Base-by-base conservation (phyloP, 2,329 filamentous ascomycete species). In the Colletotrichum sp. region DNA sequence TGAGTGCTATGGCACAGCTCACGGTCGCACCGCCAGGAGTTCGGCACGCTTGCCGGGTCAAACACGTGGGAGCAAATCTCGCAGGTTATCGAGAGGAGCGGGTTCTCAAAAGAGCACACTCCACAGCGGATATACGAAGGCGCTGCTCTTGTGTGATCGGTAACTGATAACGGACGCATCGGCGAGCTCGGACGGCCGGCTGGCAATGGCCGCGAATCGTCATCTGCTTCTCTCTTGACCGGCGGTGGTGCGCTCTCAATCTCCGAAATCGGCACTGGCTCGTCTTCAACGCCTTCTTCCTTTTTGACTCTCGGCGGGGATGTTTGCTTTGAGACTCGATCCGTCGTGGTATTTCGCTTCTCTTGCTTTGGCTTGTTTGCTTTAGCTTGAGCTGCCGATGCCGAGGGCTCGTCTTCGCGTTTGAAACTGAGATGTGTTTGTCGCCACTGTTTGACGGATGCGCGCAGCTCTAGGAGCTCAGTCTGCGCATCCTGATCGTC, bases 61-160 rank as follows among this genome's bases (percentile, higher is more conserved):
- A 96, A 84, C 2, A 96, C 94, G 77, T 96, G 91, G 28, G 92
- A 89, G 82, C 95, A 97, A 69, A 93, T 89, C 9, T 83, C 84
- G 82, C 95, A 97, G 5, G 90, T 94, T 3, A 91, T 83, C 9
- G 90, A 85, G 10, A 81, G 79, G 1, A 80, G 63, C 7, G 88
- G 84, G 80, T 95, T 96, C 66, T 86, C 84, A 66, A 94, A 90
- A 0, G 94, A 95, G 83, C 95, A 97, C 70, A 94, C 86, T 1
- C 88, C 85, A 80, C 94, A 94, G 18, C 66, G 8, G 36, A 72
- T 73, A 14, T 58, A 71, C 59, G 26, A 26, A n/a, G 59, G 56
- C 9, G 62, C 62, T 26, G 21, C n/a, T 56, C 56, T 63, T 56
- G 28, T 56, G 38, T 62, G 28, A 26, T 28, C 55, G 30, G 16